Conservation (phyloP, 768 basidiomycete genomes). For the Lyophyllum atratum region DNA sequence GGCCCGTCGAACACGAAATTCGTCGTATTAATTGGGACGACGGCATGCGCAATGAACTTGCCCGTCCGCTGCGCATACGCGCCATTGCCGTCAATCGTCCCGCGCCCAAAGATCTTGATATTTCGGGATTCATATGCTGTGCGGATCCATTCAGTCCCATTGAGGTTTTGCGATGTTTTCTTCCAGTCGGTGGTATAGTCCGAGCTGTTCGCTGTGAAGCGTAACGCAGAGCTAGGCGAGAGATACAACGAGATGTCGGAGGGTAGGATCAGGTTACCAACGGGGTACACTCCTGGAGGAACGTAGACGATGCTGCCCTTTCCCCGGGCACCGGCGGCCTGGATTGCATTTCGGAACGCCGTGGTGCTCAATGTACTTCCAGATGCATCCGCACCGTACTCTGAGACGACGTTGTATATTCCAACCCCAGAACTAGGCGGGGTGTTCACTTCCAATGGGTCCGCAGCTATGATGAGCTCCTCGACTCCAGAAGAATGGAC, state of each 20-base stretch:
- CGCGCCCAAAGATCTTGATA: slow-evolving; percentile 12
- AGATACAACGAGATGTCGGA: slow-evolving; percentile 5
- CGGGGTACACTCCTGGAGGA: slow-evolving; percentile 5
- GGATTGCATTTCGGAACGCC: neutral
- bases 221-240: slow-evolving; percentile 3
- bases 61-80: slow-evolving; percentile 2
- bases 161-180: slow-evolving; percentile 1
- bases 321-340: too few relatives aligned
- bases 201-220: slow-evolving; percentile 8
- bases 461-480: neutral
- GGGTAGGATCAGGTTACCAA: slow-evolving; percentile 12
- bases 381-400: too few relatives aligned
- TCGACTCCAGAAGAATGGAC: neutral
- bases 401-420: neutral
- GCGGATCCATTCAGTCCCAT: slow-evolving; percentile 13
- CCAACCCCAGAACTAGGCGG: too few relatives aligned
- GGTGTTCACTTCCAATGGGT: neutral
- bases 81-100: slow-evolving; percentile 8
- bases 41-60: slow-evolving; percentile 14
- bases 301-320: neutral
- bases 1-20: slow-evolving; percentile 8
- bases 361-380: neutral
- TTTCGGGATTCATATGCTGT: slow-evolving; percentile 6
- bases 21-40: slow-evolving; percentile 7
- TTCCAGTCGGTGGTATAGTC: slow-evolving; percentile 11